phyloP scores from a whole-genome alignment of 768 basidiomycete genomes.

The Termitomyces bulborhizus region DNA sequence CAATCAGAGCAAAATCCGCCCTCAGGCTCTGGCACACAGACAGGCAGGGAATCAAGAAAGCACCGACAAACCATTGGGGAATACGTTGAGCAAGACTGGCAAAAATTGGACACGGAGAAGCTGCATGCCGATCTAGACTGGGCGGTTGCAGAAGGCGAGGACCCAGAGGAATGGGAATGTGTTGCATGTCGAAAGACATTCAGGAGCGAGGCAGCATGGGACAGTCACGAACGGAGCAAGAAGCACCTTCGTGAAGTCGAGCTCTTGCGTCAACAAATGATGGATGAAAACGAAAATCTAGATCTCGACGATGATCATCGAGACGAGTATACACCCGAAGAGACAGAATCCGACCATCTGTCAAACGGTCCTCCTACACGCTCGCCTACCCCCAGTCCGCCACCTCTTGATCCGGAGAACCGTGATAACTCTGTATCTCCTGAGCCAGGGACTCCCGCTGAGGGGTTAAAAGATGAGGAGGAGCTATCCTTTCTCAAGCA shows the following conservation, averaged over 20 bases:
- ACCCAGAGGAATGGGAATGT: slow-evolving; percentile 87
- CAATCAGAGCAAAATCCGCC: slow-evolving; percentile 23
- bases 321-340: slow-evolving; percentile 16
- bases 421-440: neutral
- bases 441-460: neutral
- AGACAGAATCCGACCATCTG: slow-evolving; percentile 9
- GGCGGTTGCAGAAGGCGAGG: slow-evolving; percentile 64
- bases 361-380: neutral
- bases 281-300: slow-evolving; percentile 62
- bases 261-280: slow-evolving; percentile 70
- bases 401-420: neutral
- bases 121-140: slow-evolving; percentile 65
- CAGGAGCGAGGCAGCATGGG: slow-evolving; percentile 89
- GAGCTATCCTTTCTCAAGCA: slow-evolving; percentile 3
- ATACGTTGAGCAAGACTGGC: slow-evolving; percentile 90
- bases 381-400: slow-evolving; percentile 4
- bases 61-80: slow-evolving; percentile 26
- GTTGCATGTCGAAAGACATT: slow-evolving; percentile 92
- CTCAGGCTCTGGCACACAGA: slow-evolving; percentile 26
- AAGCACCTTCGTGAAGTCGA: slow-evolving; percentile 91
- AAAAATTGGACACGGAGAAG: slow-evolving; percentile 44
- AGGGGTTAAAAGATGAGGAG: slow-evolving; percentile 4
- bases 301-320: slow-evolving; percentile 23
- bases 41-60: slow-evolving; percentile 19
- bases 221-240: slow-evolving; percentile 92